Evolutionary conservation across 805 yeast species (phyloP), one percentile per base, ranked within the genome.

Genomic region (Isabelozyma pseudorhagii): DNA sequence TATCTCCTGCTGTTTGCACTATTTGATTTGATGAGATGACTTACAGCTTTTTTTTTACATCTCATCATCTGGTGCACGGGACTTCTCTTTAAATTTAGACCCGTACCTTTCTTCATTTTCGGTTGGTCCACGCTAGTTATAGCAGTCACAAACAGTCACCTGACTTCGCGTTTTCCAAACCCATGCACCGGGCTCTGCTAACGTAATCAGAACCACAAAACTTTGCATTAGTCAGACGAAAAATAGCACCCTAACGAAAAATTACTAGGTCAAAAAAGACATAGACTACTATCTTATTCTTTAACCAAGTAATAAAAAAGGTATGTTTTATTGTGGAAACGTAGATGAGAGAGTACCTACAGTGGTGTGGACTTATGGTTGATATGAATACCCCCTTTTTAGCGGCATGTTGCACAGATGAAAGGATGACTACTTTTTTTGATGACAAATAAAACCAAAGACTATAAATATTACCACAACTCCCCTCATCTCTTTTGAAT

Each of bases 1-100:
- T 89, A 15, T 42, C 27, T 31, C n/a, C n/a, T 31, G 10, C 4
- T 9, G 36, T 31, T 6, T 31, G 36, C 36, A 31, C n/a, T 31
- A 31, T 31, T 31, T 31, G 36, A 31, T 31, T 31, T 31, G 6
- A 31, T 31, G 36, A 31, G 36, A 31, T 31, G 36, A 31, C 36
- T 31, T 31, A 8, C 10, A 13, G n/a, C 8, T 31, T 31, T 31
- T 31, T 31, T 31, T 31, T 31, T 4, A 3, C 1, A 31, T 31
- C 36, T 13, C 25, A 21, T 31, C 36, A 1, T 31, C 36, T 31
- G 36, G 36, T 31, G 36, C 36, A 31, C 36, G 36, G 10, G 5
- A 8, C 36, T 31, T 4, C 10, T 31, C 10, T 31, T 10, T 31
- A 5, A 2, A 1, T 3, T 2, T 4, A 21, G 25, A 31, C n/a